Evolutionary conservation across 306 rosid species (phyloP).

Genomic region (Leucaena leucocephala): DNA sequence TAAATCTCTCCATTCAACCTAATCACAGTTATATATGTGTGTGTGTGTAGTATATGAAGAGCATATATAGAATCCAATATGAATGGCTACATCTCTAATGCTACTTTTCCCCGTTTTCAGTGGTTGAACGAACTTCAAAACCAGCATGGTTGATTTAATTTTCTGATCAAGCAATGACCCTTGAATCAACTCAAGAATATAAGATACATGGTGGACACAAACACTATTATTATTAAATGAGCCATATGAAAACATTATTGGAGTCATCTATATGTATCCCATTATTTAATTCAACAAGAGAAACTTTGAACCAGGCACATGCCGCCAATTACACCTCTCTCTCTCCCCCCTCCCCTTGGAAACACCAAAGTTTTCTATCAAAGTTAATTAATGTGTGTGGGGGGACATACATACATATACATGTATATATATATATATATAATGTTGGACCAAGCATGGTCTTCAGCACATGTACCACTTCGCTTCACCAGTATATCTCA

Average conservation of each 20-base stretch:
- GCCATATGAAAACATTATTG: conserved; percentile 32
- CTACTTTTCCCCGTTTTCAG: too few species aligned
- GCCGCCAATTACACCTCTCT: conserved; percentile 20
- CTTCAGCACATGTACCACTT: background rate
- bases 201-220: conserved; percentile 21
- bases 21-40: too few species aligned
- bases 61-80: too few species aligned
- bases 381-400: background rate
- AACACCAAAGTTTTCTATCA: conserved; percentile 29
- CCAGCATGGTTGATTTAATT: background rate
- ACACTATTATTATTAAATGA: conserved; percentile 17
- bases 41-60: too few species aligned
- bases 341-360: background rate
- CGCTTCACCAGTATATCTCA: background rate
- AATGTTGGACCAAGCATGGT: background rate
- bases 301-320: conserved; percentile 44
- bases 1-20: too few species aligned
- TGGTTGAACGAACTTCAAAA: too few species aligned
- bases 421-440: too few species aligned
- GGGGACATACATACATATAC: too few species aligned
- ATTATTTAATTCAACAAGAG: conserved; percentile 2
- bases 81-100: too few species aligned
- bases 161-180: background rate
- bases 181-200: conserved; percentile 23
- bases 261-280: conserved; percentile 5